Evolutionary conservation across 352 stramenopile species (phyloP), one percentile per base, ranked within the genome.

Genomic region (Globisporangium alternatum): DNA sequence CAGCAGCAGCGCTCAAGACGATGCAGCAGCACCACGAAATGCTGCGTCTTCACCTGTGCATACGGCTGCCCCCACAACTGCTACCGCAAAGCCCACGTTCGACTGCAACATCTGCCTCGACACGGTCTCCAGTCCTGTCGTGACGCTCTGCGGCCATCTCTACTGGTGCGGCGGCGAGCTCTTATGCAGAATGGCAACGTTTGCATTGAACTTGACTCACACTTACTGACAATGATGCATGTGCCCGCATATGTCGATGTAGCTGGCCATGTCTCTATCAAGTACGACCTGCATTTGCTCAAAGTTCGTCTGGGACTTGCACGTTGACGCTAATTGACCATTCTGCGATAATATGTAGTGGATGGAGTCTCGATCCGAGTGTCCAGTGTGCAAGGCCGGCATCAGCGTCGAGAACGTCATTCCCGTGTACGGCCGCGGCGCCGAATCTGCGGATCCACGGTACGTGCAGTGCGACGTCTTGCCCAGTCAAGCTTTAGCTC

Each of bases 51-150:
- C 48, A 21, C 17, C 28, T 56, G 9, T 8, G 21, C 12, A 17
- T 13, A n/a, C 25, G 41, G 51, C 4, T 12, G 13, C 37, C 19
- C 19, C 39, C 12, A 21, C n/a, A 41, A 75, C n/a, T n/a, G 35
- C 55, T 28, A 30, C 56, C 17, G 25, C 33, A 41, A 78, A 72
- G 35, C 56, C 66, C 39, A 63, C 63, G 10, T 96, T 96, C 56
- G 88, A 96, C 67, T 97, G 90, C 76, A 97, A 96, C 67, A 91
- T 97, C 67, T 97, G 90, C 61, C 77, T 97, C 37, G 89, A 96
- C 63, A 79, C 74, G 47, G 89, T 96, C 19, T 80, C 76, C 39
- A 93, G 89, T 54, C 89, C 90, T 10, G 87, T 97, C 13, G 89
- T 97, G 57, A 97, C 90, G 44, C 81, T 94, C 44, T 97, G 90